phyloP scores from a whole-genome alignment of 1,284 basidiomycete species.

The Trametes polyzona region DNA sequence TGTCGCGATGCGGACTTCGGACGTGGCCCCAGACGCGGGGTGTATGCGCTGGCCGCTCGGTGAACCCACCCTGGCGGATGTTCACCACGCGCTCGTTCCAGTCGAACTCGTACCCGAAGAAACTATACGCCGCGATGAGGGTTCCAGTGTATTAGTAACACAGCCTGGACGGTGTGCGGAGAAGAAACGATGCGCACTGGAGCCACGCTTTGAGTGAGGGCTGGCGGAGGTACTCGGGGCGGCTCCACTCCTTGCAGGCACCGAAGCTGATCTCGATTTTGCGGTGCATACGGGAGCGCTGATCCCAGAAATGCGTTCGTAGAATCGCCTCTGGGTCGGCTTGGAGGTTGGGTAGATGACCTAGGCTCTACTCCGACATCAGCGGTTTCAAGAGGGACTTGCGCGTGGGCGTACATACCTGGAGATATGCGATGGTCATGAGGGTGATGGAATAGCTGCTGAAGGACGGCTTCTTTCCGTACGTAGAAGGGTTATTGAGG shows the following conservation, averaged over 20 bases:
- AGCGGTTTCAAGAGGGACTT: neutral
- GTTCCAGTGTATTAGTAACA: neutral
- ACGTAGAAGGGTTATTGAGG: constrained; percentile 48
- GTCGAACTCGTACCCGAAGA: constrained; percentile 8
- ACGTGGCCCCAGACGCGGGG: neutral
- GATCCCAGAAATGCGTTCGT: constrained; percentile 41
- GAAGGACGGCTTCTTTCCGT: constrained; percentile 41
- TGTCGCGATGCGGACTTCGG: neutral
- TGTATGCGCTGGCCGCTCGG: neutral
- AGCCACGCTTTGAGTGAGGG: neutral
- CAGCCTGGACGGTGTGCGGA: neutral
- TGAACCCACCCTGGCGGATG: constrained; percentile 16
- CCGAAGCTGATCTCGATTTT: constrained; percentile 46
- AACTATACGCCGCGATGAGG: neutral
- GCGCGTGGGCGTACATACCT: constrained; percentile 41
- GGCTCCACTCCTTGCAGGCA: constrained; percentile 28
- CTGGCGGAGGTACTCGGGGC: neutral
- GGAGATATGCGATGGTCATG: constrained; percentile 60
- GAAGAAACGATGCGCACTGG: neutral
- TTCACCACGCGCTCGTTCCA: neutral
- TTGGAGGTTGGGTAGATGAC: constrained; percentile 57
- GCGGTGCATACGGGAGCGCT: constrained; percentile 29
- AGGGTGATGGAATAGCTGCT: constrained; percentile 62
- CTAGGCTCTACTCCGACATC: constrained; percentile 33
- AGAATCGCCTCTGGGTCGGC: constrained; percentile 24